These are phyloP conservation scores for Rhodotorula sp. DNA, from an alignment of 1,284 basidiomycete genomes.

Conservation along the genomic window DNA sequence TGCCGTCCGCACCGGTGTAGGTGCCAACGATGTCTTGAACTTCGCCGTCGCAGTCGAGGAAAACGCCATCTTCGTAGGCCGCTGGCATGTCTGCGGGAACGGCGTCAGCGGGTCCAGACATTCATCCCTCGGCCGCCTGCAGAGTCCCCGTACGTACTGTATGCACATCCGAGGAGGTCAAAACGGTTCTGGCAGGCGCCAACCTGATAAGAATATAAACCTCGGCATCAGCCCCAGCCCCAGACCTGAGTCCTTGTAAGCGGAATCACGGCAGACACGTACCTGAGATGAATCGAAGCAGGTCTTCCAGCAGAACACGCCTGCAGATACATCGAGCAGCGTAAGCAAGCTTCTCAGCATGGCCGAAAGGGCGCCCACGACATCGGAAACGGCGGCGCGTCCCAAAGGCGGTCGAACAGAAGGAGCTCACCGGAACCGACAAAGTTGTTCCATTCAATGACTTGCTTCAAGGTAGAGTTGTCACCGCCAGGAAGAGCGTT, in stretches of 20 bases:
- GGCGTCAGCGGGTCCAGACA: background rate
- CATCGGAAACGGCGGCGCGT: slow-evolving; percentile 56
- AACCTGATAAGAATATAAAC: no score
- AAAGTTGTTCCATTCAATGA: slow-evolving; percentile 55
- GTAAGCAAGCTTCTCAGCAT: no score
- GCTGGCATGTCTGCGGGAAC: slow-evolving; percentile 57
- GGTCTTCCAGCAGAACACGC: slow-evolving; percentile 58
- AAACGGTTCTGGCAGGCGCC: slow-evolving; percentile 50
- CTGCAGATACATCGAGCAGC: slow-evolving; percentile 47
- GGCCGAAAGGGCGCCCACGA: no score
- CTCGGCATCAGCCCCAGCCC: no score
- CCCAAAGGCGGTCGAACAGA: slow-evolving; percentile 55
- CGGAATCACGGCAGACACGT: background rate
- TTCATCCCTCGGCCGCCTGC: fast-evolving
- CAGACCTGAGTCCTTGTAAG: background rate
- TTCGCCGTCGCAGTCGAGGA: slow-evolving; percentile 64
- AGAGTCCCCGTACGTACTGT: slow-evolving; percentile 48
- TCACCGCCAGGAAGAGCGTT: slow-evolving; percentile 47
- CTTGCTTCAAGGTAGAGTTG: slow-evolving; percentile 39
- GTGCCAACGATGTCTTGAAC: slow-evolving; percentile 62
- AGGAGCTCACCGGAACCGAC: background rate
- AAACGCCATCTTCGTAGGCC: slow-evolving; percentile 58
- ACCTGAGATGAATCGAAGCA: slow-evolving; percentile 49
- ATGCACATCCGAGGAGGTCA: slow-evolving; percentile 67
- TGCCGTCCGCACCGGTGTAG: slow-evolving; percentile 48